These are phyloP conservation scores for Ceratobasidium sp. DNA, from an alignment of 1,284 basidiomycete species.

Conservation along the genomic window DNA sequence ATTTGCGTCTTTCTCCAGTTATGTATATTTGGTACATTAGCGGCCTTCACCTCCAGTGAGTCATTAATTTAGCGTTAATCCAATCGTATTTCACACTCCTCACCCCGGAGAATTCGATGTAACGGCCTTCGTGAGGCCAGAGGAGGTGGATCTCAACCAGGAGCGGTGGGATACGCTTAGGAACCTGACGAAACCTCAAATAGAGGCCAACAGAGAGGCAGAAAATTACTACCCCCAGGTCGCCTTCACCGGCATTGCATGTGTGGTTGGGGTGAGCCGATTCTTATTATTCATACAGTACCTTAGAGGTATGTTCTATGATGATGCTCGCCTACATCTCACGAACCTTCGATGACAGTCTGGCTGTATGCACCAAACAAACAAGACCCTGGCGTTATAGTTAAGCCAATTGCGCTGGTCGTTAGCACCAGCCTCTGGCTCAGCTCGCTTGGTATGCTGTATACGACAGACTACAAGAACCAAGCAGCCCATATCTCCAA, in stretches of 20 bases:
- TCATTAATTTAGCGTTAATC: not conserved
- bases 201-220: not conserved
- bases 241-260: constrained; percentile 22
- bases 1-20: constrained; percentile 34
- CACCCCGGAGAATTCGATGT: constrained; percentile 30
- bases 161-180: not conserved
- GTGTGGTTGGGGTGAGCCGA: constrained; percentile 23
- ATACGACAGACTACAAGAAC: not conserved
- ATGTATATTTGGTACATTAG: constrained; percentile 23
- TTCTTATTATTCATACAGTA: constrained; percentile 11
- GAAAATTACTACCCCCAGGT: not conserved
- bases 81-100: not conserved
- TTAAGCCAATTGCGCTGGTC: constrained; percentile 17
- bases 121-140: constrained; percentile 1
- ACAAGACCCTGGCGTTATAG: constrained; percentile 18
- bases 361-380: constrained; percentile 31
- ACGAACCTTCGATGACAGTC: not conserved
- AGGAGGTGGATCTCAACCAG: not conserved
- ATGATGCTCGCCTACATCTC: not conserved
- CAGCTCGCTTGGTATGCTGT: constrained; percentile 20
- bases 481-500: constrained; percentile 25
- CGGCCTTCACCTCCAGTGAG: constrained; percentile 35
- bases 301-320: not conserved
- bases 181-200: not conserved
- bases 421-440: constrained; percentile 16